Base-by-base conservation (phyloP, 345 rosid species). In the Adansonia digitata region DNA sequence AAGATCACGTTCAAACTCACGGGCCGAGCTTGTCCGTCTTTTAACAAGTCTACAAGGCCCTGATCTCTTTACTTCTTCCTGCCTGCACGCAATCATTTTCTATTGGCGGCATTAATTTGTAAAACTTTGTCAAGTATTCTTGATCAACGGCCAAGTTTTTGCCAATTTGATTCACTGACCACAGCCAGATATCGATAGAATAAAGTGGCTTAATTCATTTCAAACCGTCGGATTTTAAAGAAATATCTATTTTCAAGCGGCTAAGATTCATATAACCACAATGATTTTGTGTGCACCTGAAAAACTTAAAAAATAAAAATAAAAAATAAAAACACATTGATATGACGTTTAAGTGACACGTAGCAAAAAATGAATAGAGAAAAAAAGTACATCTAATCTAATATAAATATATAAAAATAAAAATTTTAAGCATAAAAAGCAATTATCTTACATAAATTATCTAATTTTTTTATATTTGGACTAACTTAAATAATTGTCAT, bases 51-150 rank as follows among this genome's bases (percentile, higher is more conserved):
- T n/a, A n/a, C n/a, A n/a, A n/a, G n/a, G n/a, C 22, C 97, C 97
- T 12, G 82, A 85, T 87, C 98, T 88, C 76, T 85, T 91, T 77
- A 92, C 82, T 75, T 88, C 86, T 24, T 81, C 88, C 77, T 37
- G 75, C 81, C 78, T 89, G 72, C 91, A 74, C 82, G 61, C 5
- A 37, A 66, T 6, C 26, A 70, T 69, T 31, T 26, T 56, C 11
- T n/a, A 26, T 46, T 75, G 29, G 2, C 51, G 40, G 22, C 7
- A 13, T 48, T 11, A 31, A 7, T 43, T n/a, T 0, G 8, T 68
- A 10, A 8, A 5, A 39, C 2, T 14, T 45, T 18, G 27, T 6
- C 7, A 61, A 73, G 17, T 20, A 39, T 43, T 22, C 72, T 64
- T 64, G 14, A 12, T 17, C 6, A 35, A 64, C 24, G 15, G 24